Base-by-base conservation (phyloP, 495 filamentous ascomycete species). In the Aspergillus mulundensis region DNA sequence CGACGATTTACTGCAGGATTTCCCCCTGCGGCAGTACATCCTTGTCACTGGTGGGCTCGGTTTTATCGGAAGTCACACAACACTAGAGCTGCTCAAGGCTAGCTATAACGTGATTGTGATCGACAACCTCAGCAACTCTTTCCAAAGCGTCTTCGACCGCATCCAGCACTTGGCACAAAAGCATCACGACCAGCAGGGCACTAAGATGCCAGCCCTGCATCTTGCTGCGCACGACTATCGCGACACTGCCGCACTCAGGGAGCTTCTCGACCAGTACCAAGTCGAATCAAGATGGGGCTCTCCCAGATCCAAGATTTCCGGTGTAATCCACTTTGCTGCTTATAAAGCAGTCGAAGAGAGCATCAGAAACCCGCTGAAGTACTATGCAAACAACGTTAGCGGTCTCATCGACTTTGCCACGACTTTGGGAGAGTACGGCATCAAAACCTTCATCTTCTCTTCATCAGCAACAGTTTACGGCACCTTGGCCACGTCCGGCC, bases 381-480 rank as follows among this genome's bases (percentile, higher is more conserved):
- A 87, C 63, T 87, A 87, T 70, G 64, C 75, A 50, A 87, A 86
- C 72, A 87, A 87, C 49, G 82, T 87, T 21, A 77, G 77, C 57
- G 84, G 83, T 3, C 65, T 87, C n/a, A 74, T 87, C 46, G 76
- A 81, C 50, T 81, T 87, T 58, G 74, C 83, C 32, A 58, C 72
- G 23, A 73, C 73, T 8, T 71, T 87, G 50, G 74, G 75, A 18
- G 71, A 82, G 14, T 84, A 81, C 61, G 76, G 74, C 40, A 83
- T 87, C 68, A 85, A 80, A 63, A 84, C 79, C 16, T 84, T 87
- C 59, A 81, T 87, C 58, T 87, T 87, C 66, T 84, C 80, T 6
- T 83, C 82, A 28, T 88, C 85, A 0, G 84, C 66, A 73, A 89
- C 81, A 5, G 83, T 87, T 15, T 87, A 87, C 60, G 84, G 84